Evolutionary conservation across 768 basidiomycete genomes (phyloP).

Genomic region (Mycena maculata): DNA sequence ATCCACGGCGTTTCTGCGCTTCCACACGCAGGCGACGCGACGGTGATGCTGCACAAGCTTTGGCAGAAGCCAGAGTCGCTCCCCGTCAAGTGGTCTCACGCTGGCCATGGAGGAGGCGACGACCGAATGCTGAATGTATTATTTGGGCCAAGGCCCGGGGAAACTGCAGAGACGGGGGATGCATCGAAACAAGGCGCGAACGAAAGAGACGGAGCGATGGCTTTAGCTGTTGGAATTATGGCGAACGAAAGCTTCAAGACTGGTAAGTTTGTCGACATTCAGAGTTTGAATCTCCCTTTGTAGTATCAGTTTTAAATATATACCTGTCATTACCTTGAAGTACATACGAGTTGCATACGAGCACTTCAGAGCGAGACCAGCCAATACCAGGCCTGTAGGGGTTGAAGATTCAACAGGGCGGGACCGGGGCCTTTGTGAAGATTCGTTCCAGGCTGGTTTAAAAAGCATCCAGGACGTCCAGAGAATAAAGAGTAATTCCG

Average conservation of each 20-base stretch:
- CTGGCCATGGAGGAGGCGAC: slow-evolving; percentile 62
- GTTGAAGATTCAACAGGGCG: too few relatives aligned
- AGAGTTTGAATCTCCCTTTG: slow-evolving; percentile 44
- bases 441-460: too few relatives aligned
- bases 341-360: too few relatives aligned
- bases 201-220: slow-evolving; percentile 60
- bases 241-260: slow-evolving; percentile 64
- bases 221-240: slow-evolving; percentile 59
- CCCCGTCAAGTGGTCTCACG: slow-evolving; percentile 54
- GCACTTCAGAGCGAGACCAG: too few relatives aligned
- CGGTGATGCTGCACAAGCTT: slow-evolving; percentile 56
- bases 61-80: slow-evolving; percentile 57
- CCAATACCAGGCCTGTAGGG: too few relatives aligned
- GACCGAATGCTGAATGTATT: slow-evolving; percentile 58
- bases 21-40: slow-evolving; percentile 56
- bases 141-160: slow-evolving; percentile 60
- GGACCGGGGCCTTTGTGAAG: too few relatives aligned
- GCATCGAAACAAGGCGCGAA: slow-evolving; percentile 60
- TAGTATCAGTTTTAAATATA: too few relatives aligned
- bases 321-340: too few relatives aligned
- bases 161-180: slow-evolving; percentile 52
- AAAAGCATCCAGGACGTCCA: too few relatives aligned
- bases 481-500: too few relatives aligned
- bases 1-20: slow-evolving; percentile 52
- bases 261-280: slow-evolving; percentile 54